phyloP scores from a whole-genome alignment of 768 basidiomycete genomes.

The Xanthoconium purpureum region DNA sequence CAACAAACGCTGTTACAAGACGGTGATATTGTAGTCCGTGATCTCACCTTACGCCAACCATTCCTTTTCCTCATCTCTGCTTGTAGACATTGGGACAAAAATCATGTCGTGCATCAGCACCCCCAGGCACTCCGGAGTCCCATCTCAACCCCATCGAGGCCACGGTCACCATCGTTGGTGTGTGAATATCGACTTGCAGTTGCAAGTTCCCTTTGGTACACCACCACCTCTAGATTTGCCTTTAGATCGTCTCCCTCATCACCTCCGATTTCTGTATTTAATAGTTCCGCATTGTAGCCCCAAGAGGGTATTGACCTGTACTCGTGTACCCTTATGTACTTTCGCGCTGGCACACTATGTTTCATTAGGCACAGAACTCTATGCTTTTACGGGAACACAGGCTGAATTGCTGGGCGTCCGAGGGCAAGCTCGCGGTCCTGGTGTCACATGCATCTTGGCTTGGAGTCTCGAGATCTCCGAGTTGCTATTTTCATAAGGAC shows the following conservation, averaged over 20 bases:
- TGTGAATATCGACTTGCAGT: constrained; percentile 12
- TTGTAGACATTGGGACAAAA: constrained; percentile 40
- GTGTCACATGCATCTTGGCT: background rate
- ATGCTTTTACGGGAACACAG: background rate
- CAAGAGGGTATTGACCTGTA: background rate
- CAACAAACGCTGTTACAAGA: constrained; percentile 36
- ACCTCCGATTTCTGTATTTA: constrained; percentile 5
- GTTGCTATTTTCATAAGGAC: background rate
- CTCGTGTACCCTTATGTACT: background rate
- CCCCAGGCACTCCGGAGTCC: constrained; percentile 39
- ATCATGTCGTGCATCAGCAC: constrained; percentile 38
- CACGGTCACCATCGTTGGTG: constrained; percentile 36
- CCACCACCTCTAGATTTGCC: background rate
- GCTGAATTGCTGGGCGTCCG: background rate
- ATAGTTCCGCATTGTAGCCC: background rate
- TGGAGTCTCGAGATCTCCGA: background rate
- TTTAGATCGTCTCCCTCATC: background rate
- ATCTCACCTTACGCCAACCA: background rate
- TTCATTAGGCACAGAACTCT: background rate
- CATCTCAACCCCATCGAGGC: constrained; percentile 48
- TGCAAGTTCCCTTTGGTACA: background rate
- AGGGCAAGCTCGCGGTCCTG: background rate
- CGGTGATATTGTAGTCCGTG: constrained; percentile 45
- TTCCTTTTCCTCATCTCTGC: constrained; percentile 6
- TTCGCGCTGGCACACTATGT: background rate